These are phyloP conservation scores for Limnanthes douglasii DNA, from an alignment of 345 rosid species.

Conservation along the genomic window DNA sequence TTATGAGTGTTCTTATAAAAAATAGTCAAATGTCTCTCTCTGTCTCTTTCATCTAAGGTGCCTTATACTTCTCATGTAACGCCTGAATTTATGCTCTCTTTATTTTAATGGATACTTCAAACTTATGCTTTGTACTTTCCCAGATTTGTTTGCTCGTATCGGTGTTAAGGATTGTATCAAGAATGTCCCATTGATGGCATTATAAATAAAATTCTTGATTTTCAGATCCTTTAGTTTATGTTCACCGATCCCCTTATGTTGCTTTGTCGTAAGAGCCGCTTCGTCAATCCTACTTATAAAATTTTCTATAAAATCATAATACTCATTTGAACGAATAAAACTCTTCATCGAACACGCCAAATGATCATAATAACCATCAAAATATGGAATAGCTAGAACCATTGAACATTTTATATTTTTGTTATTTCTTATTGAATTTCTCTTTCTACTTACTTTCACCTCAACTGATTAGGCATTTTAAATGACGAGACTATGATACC, in stretches of 20 bases:
- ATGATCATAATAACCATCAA: conserved; percentile 6
- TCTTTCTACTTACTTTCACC: too few relatives aligned
- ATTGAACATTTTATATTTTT: too few relatives aligned
- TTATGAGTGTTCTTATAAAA: background rate
- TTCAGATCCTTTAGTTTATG: background rate
- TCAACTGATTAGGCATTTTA: too few relatives aligned
- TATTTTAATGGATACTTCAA: background rate
- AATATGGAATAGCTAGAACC: background rate
- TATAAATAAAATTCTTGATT: conserved; percentile 1
- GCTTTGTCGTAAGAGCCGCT: too few relatives aligned
- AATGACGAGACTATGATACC: too few relatives aligned
- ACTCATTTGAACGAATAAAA: background rate
- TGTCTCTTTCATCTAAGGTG: background rate
- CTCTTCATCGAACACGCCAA: conserved; percentile 1
- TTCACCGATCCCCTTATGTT: too few relatives aligned
- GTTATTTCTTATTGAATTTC: too few relatives aligned
- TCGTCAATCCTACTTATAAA: too few relatives aligned
- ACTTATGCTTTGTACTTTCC: background rate
- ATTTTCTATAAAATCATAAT: too few relatives aligned
- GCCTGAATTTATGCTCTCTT: conserved; percentile 1
- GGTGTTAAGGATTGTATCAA: conserved; percentile 1
- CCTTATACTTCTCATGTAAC: background rate
- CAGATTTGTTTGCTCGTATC: background rate
- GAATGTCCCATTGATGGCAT: conserved; percentile 1
- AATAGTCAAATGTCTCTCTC: background rate